Evolutionary conservation across 805 yeast species (phyloP), one percentile per base, ranked within the genome.

Genomic region (Candida golubevii): DNA sequence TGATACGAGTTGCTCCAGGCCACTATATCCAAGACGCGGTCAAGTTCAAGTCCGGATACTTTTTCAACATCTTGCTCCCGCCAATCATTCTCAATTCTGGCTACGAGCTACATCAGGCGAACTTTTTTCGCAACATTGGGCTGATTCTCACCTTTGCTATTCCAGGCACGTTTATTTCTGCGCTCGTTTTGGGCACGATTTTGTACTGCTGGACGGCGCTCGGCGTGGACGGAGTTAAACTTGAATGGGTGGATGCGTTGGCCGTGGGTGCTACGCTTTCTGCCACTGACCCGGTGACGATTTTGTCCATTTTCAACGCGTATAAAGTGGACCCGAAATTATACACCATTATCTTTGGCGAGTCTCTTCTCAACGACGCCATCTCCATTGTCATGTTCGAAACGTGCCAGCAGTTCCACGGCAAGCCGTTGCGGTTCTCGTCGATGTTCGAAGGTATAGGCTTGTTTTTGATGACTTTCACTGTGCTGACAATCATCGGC

Each of bases 371-470:
- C 50, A 93, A 93, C 62, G 99, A 93, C 70, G 99, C 99, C 32
- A 95, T 93, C 48, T 89, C 97, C 53, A 93, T 93, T 62, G 99
- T 93, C 56, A 91, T 93, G 96, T 93, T 93, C 69, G 99, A 93
- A 69, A 93, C 99, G 0, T 90, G 97, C 60, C 97, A 89, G 64
- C 88, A 89, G 66, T 88, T 93, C 65, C 95, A 90, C 57, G 98
- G 96, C 36, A 83, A 86, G 53, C 63, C 64, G 3, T 85, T 91
- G 0, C 78, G 80, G 39, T 72, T 88, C 50, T 75, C 85, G 11
- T 82, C 87, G n/a, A 64, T 90, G 38, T 87, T 95, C 63, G 91
- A 88, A 69, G 99, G 99, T 77, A 77, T 88, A 29, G 96, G 97
- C 1, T 75, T 93, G 50, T 93, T 93, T 67, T 63, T 91, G 60